Evolutionary conservation across 805 yeast genomes (phyloP).

Genomic region (Yarrowia deformans): DNA sequence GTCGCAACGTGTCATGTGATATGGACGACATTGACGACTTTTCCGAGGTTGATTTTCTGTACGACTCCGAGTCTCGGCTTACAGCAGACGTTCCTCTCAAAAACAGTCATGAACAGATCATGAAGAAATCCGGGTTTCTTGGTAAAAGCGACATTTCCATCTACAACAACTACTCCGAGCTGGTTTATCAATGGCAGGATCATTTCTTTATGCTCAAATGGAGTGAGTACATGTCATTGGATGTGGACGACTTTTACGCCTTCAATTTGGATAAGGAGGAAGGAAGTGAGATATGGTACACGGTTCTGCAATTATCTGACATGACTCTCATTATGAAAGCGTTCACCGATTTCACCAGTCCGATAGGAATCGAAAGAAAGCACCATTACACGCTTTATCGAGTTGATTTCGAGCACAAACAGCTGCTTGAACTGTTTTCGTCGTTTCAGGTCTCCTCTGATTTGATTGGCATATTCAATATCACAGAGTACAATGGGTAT

Average conservation of each 20-base stretch:
- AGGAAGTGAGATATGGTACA: conserved; percentile 4
- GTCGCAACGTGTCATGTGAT: background rate
- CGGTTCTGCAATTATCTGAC: background rate
- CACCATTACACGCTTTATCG: conserved; percentile 3
- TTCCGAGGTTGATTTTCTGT: background rate
- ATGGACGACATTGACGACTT: background rate
- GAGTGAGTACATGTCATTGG: conserved; percentile 4
- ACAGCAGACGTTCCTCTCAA: background rate
- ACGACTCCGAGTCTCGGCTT: background rate
- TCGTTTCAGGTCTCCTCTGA: conserved; percentile 12
- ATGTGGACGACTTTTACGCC: background rate
- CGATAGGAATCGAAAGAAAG: conserved; percentile 9
- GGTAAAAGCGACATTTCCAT: background rate
- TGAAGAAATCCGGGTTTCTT: background rate
- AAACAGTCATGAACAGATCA: background rate
- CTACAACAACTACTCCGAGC: conserved; percentile 19
- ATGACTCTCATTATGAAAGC: conserved; percentile 13
- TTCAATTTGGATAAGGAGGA: conserved; percentile 1
- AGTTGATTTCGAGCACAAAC: background rate
- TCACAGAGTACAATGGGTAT: conserved; percentile 12
- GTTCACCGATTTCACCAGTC: conserved; percentile 6
- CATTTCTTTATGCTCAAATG: background rate
- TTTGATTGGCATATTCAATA: conserved; percentile 10
- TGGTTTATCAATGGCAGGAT: conserved; percentile 13
- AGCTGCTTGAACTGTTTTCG: background rate